Evolutionary conservation across 371 early-diverging fungal genomes (phyloP).

Genomic region (Mortierella sp.): DNA sequence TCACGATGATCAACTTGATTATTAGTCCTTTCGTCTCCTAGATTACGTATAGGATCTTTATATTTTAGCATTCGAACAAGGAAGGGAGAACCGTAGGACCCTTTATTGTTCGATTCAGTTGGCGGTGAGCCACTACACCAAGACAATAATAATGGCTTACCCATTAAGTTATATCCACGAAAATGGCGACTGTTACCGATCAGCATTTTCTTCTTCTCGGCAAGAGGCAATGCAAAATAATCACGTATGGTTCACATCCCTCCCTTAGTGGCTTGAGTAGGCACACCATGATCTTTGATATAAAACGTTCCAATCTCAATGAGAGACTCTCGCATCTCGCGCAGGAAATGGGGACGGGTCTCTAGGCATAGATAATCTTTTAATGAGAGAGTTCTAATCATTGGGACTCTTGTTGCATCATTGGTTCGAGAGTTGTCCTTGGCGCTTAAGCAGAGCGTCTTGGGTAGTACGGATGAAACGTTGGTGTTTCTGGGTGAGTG

Average conservation of each 20-base stretch:
- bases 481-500: neutral
- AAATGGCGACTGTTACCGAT: slow-evolving; percentile 72
- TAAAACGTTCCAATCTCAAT: slow-evolving; percentile 74
- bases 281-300: slow-evolving; percentile 64
- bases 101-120: no score
- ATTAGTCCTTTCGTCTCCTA: slow-evolving; percentile 46
- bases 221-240: slow-evolving; percentile 68
- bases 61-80: neutral
- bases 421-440: neutral
- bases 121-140: no score
- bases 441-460: no score
- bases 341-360: slow-evolving; percentile 59
- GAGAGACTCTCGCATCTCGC: slow-evolving; percentile 65
- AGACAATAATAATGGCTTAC: slow-evolving; percentile 37
- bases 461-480: no score
- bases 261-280: slow-evolving; percentile 52
- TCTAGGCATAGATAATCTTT: slow-evolving; percentile 18
- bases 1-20: slow-evolving; percentile 60
- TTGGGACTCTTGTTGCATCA: slow-evolving; percentile 14
- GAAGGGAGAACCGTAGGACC: neutral
- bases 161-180: slow-evolving; percentile 67
- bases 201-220: slow-evolving; percentile 68
- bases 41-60: neutral
- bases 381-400: slow-evolving; percentile 38
- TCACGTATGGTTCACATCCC: slow-evolving; percentile 56